Conservation (phyloP, 73 alveolate species). For the Paramecium pentaurelia region DNA sequence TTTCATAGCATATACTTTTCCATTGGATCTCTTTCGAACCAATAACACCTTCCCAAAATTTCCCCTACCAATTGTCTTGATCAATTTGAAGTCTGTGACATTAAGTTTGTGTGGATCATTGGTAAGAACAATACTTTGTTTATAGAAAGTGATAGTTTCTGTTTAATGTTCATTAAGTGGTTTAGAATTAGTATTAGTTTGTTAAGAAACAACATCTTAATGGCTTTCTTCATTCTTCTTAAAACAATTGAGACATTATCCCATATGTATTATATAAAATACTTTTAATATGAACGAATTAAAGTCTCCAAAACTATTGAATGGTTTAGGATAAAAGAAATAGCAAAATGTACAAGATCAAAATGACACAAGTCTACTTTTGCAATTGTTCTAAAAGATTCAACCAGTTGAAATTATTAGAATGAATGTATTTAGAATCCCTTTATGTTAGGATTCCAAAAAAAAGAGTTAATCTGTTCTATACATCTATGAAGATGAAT, state of each 20-base stretch:
- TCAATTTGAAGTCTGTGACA: conserved; percentile 75
- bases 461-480: conserved; percentile 1
- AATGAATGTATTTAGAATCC: background rate
- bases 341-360: background rate
- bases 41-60: conserved; percentile 48
- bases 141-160: background rate
- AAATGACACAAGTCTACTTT: background rate
- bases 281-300: background rate
- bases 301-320: conserved; percentile 21
- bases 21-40: background rate
- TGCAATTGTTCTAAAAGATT: background rate
- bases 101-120: background rate
- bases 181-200: background rate
- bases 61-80: conserved; percentile 45
- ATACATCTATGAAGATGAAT: conserved; percentile 7
- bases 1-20: conserved; percentile 87
- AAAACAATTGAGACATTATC: conserved; percentile 32
- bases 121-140: background rate
- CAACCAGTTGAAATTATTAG: conserved; percentile 9
- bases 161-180: conserved; percentile 18
- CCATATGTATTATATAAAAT: conserved; percentile 1
- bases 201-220: background rate
- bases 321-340: background rate
- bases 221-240: background rate
- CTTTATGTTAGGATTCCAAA: background rate